Evolutionary conservation across 2,329 filamentous ascomycete genomes (phyloP).

Genomic region (Tolypocladium album): DNA sequence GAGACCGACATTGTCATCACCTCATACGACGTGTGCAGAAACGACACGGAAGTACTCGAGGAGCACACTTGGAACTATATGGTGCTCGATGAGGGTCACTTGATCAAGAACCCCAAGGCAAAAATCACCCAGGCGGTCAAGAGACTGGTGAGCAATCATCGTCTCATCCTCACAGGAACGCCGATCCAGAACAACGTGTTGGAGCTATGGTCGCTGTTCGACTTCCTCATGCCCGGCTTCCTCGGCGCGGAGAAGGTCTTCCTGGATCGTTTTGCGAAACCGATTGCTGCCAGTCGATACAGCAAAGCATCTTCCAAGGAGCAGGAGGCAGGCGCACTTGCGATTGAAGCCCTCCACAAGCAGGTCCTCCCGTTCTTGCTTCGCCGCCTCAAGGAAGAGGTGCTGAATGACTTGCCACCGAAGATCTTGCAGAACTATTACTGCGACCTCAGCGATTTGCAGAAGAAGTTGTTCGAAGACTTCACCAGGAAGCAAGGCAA

Average conservation of each 20-base stretch:
- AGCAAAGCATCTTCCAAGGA: constrained; percentile 97
- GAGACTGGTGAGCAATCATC: constrained; percentile 79
- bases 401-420: constrained; percentile 87
- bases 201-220: constrained; percentile 94
- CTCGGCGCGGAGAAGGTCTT: constrained; percentile 93
- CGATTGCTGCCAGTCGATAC: constrained; percentile 86
- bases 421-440: constrained; percentile 99
- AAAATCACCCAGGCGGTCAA: constrained; percentile 95
- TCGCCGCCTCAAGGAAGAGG: constrained; percentile 93
- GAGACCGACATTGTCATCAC: constrained; percentile 90
- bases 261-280: constrained; percentile 86
- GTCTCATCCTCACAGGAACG: constrained; percentile 90
- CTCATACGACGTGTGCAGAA: constrained; percentile 95
- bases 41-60: constrained; percentile 77
- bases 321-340: constrained; percentile 90
- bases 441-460: constrained; percentile 90
- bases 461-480: constrained; percentile 91
- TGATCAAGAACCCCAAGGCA: constrained; percentile 97
- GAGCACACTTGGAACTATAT: constrained; percentile 94
- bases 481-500: constrained; percentile 91
- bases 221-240: constrained; percentile 98
- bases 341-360: constrained; percentile 97
- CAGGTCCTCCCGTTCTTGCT: constrained; percentile 95
- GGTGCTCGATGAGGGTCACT: constrained; percentile 90
- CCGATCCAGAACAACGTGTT: constrained; percentile 97